Percentiles rank a stretch among this genome's conserved stretches.
Evolutionary conservation across 1,284 basidiomycete species (phyloP).

Genomic region (Thelephora terrestris): DNA sequence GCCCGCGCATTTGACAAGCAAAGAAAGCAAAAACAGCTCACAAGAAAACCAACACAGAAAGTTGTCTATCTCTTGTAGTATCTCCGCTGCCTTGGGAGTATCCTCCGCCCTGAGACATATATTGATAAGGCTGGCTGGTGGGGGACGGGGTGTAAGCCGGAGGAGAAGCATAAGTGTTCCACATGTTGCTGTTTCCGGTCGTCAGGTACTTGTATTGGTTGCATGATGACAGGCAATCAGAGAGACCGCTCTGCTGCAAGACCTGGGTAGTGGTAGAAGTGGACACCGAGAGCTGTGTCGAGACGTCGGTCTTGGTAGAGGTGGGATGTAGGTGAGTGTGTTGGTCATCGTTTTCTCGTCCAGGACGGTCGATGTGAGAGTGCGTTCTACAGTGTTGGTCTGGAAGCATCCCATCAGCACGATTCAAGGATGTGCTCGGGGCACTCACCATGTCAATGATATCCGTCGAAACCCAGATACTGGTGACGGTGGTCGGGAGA

Average conservation of each 20-base stretch:
- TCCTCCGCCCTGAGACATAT: no score
- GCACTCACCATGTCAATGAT: conserved; percentile 47
- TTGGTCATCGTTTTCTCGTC: conserved; percentile 33
- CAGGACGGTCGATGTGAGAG: conserved; percentile 37
- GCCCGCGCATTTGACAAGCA: no score
- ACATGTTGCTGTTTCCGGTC: conserved; percentile 38
- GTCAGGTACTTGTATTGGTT: conserved; percentile 44
- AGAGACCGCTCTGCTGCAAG: conserved; percentile 38
- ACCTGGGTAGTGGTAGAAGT: conserved; percentile 29
- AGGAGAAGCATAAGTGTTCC: conserved; percentile 35
- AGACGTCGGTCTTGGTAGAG: conserved; percentile 14
- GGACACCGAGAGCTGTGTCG: conserved; percentile 15
- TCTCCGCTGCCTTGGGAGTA: no score
- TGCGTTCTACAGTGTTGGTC: conserved; percentile 47
- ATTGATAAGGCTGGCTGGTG: not conserved
- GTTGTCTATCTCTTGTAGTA: no score
- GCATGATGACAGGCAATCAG: conserved; percentile 48
- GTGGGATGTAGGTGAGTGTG: conserved; percentile 37
- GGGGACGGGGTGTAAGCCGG: conserved; percentile 1
- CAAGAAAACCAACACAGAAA: no score
- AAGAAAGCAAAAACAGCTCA: no score
- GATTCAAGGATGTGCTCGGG: not conserved
- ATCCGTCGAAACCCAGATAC: conserved; percentile 41
- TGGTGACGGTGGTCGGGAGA: conserved; percentile 46
- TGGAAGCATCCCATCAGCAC: conserved; percentile 11